Evolutionary conservation across 2,329 filamentous ascomycete species (phyloP).

Genomic region (Alternaria triticimaculans): DNA sequence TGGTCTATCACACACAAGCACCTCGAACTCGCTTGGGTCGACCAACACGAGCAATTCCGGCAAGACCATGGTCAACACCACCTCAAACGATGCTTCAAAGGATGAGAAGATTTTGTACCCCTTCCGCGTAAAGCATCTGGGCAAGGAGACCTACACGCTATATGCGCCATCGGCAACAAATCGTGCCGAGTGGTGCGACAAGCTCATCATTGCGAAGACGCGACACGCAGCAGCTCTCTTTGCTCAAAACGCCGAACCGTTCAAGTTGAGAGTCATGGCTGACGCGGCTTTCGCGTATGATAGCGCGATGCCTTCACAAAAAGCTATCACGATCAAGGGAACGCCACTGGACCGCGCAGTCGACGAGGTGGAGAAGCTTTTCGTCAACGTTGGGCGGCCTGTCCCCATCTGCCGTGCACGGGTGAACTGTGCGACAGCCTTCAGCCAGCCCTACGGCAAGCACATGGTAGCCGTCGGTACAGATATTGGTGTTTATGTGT

Average conservation of each 20-base stretch:
- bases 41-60: constrained; percentile 59
- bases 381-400: constrained; percentile 70
- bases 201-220: constrained; percentile 94
- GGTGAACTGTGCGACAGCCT: constrained; percentile 93
- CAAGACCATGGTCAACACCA: constrained; percentile 56
- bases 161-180: constrained; percentile 80
- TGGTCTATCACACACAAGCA: constrained; percentile 72
- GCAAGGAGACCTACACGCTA: constrained; percentile 89
- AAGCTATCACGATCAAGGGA: constrained; percentile 80
- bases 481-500: constrained; percentile 90
- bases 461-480: constrained; percentile 93
- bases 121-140: constrained; percentile 94
- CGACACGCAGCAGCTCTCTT: constrained; percentile 87
- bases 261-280: constrained; percentile 87
- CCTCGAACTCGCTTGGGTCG: constrained; percentile 64
- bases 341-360: constrained; percentile 93
- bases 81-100: constrained; percentile 61
- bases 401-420: constrained; percentile 80
- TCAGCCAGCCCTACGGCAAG: constrained; percentile 79
- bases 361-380: constrained; percentile 81
- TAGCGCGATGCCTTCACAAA: constrained; percentile 57
- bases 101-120: constrained; percentile 86
- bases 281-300: constrained; percentile 91
- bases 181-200: constrained; percentile 87
- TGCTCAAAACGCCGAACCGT: constrained; percentile 94